A percentile compares a stretch with the other conserved stretches of the same genome.
Evolutionary conservation across 495 filamentous ascomycete species (phyloP).

Genomic region (Penicillium herquei): DNA sequence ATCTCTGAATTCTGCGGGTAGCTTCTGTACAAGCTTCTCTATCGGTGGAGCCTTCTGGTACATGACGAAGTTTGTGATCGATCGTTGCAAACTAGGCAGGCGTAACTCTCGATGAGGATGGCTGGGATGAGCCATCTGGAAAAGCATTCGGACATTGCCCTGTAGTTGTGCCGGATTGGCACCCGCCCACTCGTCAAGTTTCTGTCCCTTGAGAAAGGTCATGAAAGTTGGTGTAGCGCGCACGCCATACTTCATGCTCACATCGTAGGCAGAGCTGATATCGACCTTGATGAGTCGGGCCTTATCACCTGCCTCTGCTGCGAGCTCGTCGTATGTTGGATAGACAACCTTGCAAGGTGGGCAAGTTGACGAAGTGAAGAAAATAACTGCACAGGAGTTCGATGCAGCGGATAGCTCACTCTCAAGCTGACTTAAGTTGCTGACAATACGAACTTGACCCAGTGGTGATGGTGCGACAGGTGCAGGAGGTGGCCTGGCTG

Average conservation of each 20-base stretch:
- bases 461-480: slow-evolving; percentile 16
- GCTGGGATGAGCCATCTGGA: slow-evolving; percentile 72
- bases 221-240: slow-evolving; percentile 87
- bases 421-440: slow-evolving; percentile 57
- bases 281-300: slow-evolving; percentile 83
- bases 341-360: slow-evolving; percentile 82
- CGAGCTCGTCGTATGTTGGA: slow-evolving; percentile 78
- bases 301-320: slow-evolving; percentile 67
- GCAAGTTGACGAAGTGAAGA: slow-evolving; percentile 90
- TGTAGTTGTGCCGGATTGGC: slow-evolving; percentile 66
- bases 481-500: slow-evolving; percentile 9
- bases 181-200: slow-evolving; percentile 78
- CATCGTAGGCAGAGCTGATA: slow-evolving; percentile 62
- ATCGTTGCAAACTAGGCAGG: slow-evolving; percentile 65
- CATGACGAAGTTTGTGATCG: slow-evolving; percentile 61
- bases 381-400: slow-evolving; percentile 73
- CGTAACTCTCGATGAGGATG: slow-evolving; percentile 72
- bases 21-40: slow-evolving; percentile 79
- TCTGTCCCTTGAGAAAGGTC: slow-evolving; percentile 74
- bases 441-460: slow-evolving; percentile 52
- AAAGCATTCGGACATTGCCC: slow-evolving; percentile 68
- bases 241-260: slow-evolving; percentile 64
- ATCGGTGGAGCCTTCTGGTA: slow-evolving; percentile 83
- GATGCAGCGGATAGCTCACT: slow-evolving; percentile 55
- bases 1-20: slow-evolving; percentile 50